Evolutionary conservation across 768 basidiomycete species (phyloP), one percentile per base, ranked within the genome.

Genomic region (Amanita rimosa): DNA sequence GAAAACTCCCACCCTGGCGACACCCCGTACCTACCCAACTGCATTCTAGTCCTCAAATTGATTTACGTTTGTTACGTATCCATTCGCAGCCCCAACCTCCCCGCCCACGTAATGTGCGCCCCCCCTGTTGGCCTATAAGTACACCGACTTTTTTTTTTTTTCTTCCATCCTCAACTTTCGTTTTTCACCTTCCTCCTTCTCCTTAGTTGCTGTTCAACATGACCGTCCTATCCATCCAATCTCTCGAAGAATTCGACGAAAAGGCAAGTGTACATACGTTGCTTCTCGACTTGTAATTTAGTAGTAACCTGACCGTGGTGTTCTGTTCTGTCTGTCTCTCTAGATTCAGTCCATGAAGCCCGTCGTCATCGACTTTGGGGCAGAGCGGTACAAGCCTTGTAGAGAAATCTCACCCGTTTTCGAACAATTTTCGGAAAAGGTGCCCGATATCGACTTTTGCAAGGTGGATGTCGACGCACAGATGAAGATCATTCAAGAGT

Each of bases 301-400:
- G n/a, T n/a, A n/a, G n/a, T n/a, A n/a, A n/a, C n/a, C n/a, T 27
- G 27, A 24, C 22, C 26, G 35, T 49, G n/a, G n/a, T n/a, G n/a
- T 48, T 31, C 27, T 46, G 46, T 22, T 43, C 48, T 36, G n/a
- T n/a, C n/a, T n/a, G n/a, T 22, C 22, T 22, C 5, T 26, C n/a
- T 53, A 72, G 73, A 78, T 81, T 58, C 67, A 65, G 57, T 61
- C 68, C 50, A 69, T 66, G 52, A 71, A 70, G 55, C 63, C 67
- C 52, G 64, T 70, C 54, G 59, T 82, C 14, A 69, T 87, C 57
- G 82, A 87, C 64, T 85, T 87, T 66, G 83, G 80, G 79, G 85
- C 83, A 36, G 74, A 76, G 2, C 85, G 85, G 83, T 85, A 79
- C 62, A 81, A 81, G 10, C 83, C 83, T 11, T 85, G 83, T 75